Conservation (phyloP, 176 grass and related monocot genomes). For the Bothriochloa decipiens region DNA sequence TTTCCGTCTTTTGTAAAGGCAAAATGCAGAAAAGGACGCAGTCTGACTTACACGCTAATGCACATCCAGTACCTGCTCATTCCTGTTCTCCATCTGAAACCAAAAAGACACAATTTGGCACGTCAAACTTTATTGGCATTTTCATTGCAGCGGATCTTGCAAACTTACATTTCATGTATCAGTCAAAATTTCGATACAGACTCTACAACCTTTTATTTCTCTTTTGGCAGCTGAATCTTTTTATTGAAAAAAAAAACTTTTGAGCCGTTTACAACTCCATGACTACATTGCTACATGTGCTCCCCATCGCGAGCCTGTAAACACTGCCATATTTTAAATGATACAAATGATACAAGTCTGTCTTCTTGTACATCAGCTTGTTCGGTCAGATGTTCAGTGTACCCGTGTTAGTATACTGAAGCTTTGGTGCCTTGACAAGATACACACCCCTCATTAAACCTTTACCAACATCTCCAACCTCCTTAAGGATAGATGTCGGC, state of each 20-base stretch:
- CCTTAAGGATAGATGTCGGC: constrained; percentile 60
- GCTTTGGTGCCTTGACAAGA: constrained; percentile 79
- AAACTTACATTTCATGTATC: constrained; percentile 24
- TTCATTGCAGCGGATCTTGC: not conserved
- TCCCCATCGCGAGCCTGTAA: not conserved
- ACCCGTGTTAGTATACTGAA: constrained; percentile 17
- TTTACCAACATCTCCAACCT: constrained; percentile 80
- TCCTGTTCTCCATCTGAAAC: not conserved
- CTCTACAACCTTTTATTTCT: constrained; percentile 2
- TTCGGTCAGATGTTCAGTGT: not conserved
- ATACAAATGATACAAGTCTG: not conserved
- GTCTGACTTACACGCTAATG: not conserved
- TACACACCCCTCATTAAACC: constrained; percentile 84
- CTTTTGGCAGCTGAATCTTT: not conserved
- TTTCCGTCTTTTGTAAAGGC: too few species aligned
- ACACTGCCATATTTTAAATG: not conserved
- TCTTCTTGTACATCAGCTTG: not conserved
- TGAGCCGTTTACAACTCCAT: not conserved
- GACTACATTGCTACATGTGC: constrained; percentile 4
- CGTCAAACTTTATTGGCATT: not conserved
- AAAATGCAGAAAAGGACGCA: not conserved
- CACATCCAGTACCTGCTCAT: not conserved
- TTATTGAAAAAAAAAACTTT: not conserved
- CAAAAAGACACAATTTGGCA: not conserved
- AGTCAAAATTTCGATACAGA: constrained; percentile 43